Base-by-base conservation (phyloP, 495 filamentous ascomycete species). In the Trypethelium eluteriae region DNA sequence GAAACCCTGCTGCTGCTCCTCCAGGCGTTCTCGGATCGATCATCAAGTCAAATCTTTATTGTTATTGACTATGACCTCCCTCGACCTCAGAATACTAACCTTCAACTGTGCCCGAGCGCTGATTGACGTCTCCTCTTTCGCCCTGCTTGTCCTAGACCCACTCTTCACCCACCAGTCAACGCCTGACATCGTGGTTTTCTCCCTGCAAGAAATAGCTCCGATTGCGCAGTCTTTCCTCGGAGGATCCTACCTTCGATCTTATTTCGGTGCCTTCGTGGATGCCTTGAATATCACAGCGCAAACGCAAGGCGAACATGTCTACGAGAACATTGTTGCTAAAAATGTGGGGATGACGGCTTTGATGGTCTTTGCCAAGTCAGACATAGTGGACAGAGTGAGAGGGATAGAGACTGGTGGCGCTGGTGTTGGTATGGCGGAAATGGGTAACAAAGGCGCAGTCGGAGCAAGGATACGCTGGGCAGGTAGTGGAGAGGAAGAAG, bases 361-460 rank as follows among this genome's bases (percentile, higher is more conserved):
- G 53, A 85, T 97, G 82, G 81, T 96, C 18, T 97, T 96, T 73
- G 82, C 79, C 32, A 77, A 79, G 57, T 80, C 83, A 39, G 84
- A 86, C 39, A 76, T 88, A 16, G 77, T 80, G 0, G 70, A 78
- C 10, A 76, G 78, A 16, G 77, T 96, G 38, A 74, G 79, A 12
- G 80, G 82, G 72, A 76, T 91, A 3, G 83, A 89, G 64, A 85
- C 83, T 12, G 90, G 87, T 2, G 89, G 87, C 38, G 87, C 91
- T 2, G 92, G 94, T 2, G 85, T 96, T 44, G 94, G 94, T 2
- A 62, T 92, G 2, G 84, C 84, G 64, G 86, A 89, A 39, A 94
- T 96, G 90, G 93, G 92, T 3, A 96, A 96, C 72, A 98, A 98
- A 73, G 94, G 93, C 35, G 92, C 91, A 7, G 90, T 94, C 5